Evolutionary conservation across 2,329 filamentous ascomycete genomes (phyloP), one percentile per base, ranked within the genome.

Genomic region (Xylariomycetidae sp.): DNA sequence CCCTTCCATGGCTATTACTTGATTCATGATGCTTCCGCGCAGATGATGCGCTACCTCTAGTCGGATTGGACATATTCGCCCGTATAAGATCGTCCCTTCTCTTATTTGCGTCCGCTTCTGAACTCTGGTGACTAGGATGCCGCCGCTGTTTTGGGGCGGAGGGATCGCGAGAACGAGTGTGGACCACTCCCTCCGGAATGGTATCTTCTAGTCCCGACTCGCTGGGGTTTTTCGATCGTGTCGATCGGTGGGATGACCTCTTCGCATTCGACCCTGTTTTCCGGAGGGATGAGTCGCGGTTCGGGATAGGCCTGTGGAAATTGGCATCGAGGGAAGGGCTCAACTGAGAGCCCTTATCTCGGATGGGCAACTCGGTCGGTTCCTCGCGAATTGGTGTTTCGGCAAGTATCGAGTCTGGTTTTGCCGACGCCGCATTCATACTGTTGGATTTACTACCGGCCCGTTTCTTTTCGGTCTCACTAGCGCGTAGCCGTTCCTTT

Each of bases 271-370:
- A 59, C 7, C 68, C 68, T 1, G 73, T 67, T 47, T 74, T 83
- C 31, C 74, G 66, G 22, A 85, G 61, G 23, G 82, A 87, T 1
- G 82, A 88, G 35, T 85, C 81, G 36, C 82, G 72, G 6, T 69
- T 58, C 0, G 84, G 83, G 34, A 88, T 85, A 6, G 36, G 37
- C 37, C 35, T 53, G 25, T 44, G 53, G 27, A 39, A 38, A 30
- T 32, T 53, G 31, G 41, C 50, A 30, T 54, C 50, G 14, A 41
- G 19, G 33, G 41, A 50, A 15, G 43, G 45, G 20, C 43, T 50
- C 25, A 38, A 26, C 23, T 49, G 41, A 9, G 40, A 27, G 31
- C 45, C 32, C 5, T 16, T 35, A 11, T 39, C 45, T 33, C 38
- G 38, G 4, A 16, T 34, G 15, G 40, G 41, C 4, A 34, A 43